Percentiles rank a stretch among this genome's conserved stretches.
Conservation (phyloP, 306 rosid species). For the Astragalus membranaceus region DNA sequence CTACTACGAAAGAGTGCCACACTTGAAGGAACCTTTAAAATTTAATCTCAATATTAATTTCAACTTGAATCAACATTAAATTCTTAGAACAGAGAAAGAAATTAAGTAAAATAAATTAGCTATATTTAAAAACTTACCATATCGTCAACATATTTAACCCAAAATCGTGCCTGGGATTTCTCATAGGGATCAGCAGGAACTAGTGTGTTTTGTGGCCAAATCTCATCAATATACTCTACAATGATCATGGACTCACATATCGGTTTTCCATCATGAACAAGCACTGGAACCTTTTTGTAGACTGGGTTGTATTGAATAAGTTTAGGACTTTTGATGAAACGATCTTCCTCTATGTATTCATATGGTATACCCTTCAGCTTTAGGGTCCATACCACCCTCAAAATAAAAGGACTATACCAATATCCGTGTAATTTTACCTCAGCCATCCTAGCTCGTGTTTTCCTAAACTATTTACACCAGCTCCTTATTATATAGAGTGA, state of each 20-base stretch:
- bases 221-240: constrained; percentile 44
- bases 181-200: constrained; percentile 37
- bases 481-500: too few relatives aligned
- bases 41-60: not conserved
- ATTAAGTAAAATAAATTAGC: not conserved
- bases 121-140: not conserved
- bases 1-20: not conserved
- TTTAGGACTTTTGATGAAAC: constrained; percentile 31
- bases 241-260: constrained; percentile 28
- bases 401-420: constrained; percentile 43
- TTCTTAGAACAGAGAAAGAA: not conserved
- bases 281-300: not conserved
- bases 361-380: constrained; percentile 42
- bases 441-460: not conserved
- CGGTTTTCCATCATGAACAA: too few relatives aligned
- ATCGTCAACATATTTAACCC: constrained; percentile 26
- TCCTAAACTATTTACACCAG: not conserved
- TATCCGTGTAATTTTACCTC: constrained; percentile 41
- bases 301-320: constrained; percentile 45
- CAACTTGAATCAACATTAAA: not conserved
- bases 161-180: constrained; percentile 44
- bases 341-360: constrained; percentile 47
- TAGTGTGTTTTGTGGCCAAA: constrained; percentile 38
- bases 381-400: constrained; percentile 45
- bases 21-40: not conserved